These are phyloP conservation scores for Plantago lanceolata DNA, from an alignment of 305 asterid species.

Conservation along the genomic window DNA sequence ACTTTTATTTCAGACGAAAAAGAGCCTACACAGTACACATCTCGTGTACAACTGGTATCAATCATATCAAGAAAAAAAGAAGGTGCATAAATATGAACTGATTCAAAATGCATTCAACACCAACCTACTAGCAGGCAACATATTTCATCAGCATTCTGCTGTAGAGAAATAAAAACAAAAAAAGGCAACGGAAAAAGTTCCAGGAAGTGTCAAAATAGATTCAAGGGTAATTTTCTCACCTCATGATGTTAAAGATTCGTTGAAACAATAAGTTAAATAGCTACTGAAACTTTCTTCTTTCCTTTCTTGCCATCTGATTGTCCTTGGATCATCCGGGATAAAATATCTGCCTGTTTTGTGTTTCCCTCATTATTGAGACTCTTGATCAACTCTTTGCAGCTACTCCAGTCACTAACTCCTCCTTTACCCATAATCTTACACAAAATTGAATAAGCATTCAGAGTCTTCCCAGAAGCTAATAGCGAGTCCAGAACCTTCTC, in stretches of 20 bases:
- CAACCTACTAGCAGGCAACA: background rate
- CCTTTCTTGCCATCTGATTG: constrained; percentile 45
- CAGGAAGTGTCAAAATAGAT: background rate
- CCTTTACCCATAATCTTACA: constrained; percentile 75
- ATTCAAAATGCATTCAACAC: background rate
- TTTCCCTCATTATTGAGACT: constrained; percentile 71
- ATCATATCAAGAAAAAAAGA: background rate
- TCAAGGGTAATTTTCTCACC: constrained; percentile 27
- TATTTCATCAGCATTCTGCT: constrained; percentile 1
- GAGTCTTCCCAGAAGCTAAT: constrained; percentile 70
- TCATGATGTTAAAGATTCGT: constrained; percentile 14
- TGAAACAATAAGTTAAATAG: constrained; percentile 17
- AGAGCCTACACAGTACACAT: no score
- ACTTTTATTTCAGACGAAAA: no score
- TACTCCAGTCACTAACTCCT: constrained; percentile 51
- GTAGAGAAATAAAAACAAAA: background rate
- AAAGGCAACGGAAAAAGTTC: background rate
- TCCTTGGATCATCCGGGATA: constrained; percentile 59
- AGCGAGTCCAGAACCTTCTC: constrained; percentile 87
- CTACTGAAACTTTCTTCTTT: constrained; percentile 38
- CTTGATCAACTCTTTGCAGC: constrained; percentile 71
- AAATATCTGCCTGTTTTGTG: constrained; percentile 79
- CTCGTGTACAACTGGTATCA: no score
- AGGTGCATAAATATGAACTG: background rate
- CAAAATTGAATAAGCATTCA: constrained; percentile 74